Conservation (phyloP, 306 rosid genomes). For the apple (Malus domestica) region ASM211411v1 NC_041790.1:31244501-31245000, state of each 20-base stretch:
- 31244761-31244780: background rate
- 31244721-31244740: background rate
- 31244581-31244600: no score
- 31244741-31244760: background rate
- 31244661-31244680: no score
- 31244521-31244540: background rate
- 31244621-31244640: no score
- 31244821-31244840: background rate
- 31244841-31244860: background rate
- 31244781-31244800: background rate
- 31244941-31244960: conserved; percentile 9
- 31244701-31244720: no score
- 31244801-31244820: background rate
- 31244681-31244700: no score
- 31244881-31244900: background rate
- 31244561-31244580: background rate
- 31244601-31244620: no score
- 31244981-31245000: conserved; percentile 78
- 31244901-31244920: background rate
- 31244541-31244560: background rate
- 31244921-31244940: background rate
- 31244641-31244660: no score
- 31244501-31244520: background rate
- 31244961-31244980: conserved; percentile 16
- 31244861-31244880: background rate